phyloP scores from a whole-genome alignment of 176 grass and related monocot species.

The Elaeis guineensis region DNA sequence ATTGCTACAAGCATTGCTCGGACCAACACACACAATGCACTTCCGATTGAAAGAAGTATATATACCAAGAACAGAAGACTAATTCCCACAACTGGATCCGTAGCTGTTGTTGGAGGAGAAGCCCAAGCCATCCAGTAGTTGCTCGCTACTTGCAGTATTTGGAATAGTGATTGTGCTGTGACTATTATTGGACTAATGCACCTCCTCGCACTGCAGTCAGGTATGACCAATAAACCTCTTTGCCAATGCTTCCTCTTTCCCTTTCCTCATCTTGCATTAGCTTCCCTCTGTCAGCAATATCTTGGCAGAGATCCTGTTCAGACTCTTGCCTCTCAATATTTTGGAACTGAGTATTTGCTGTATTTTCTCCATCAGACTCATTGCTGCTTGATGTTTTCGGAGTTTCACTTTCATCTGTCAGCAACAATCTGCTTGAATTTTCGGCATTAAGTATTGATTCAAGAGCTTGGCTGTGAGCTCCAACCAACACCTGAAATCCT shows the following conservation, averaged over 20 bases:
- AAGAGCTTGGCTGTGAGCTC: slow-evolving; percentile 85
- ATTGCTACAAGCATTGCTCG: slow-evolving; percentile 46
- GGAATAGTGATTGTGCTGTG: slow-evolving; percentile 59
- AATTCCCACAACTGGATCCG: slow-evolving; percentile 41
- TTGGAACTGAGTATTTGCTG: slow-evolving; percentile 33
- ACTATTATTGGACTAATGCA: slow-evolving; percentile 58
- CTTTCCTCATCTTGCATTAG: slow-evolving; percentile 91
- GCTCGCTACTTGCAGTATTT: slow-evolving; percentile 77
- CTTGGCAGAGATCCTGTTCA: slow-evolving; percentile 47
- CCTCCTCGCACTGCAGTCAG: slow-evolving; percentile 63
- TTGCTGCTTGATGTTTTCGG: slow-evolving; percentile 31
- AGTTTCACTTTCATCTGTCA: slow-evolving; percentile 19
- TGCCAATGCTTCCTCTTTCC: slow-evolving; percentile 78
- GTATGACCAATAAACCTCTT: slow-evolving; percentile 83
- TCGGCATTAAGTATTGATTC: slow-evolving; percentile 74
- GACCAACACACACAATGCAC: slow-evolving; percentile 56
- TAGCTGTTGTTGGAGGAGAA: slow-evolving; percentile 44
- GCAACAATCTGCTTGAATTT: slow-evolving; percentile 64
- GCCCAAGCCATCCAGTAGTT: slow-evolving; percentile 99
- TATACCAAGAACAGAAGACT: slow-evolving; percentile 62
- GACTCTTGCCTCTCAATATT: slow-evolving; percentile 86
- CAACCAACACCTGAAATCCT: slow-evolving; percentile 85
- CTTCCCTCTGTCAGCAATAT: slow-evolving; percentile 62
- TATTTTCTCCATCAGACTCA: slow-evolving; percentile 39
- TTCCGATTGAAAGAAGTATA: slow-evolving; percentile 49